phyloP scores from a whole-genome alignment of 1,284 basidiomycete genomes.

The Cryptococcus sp. region DNA sequence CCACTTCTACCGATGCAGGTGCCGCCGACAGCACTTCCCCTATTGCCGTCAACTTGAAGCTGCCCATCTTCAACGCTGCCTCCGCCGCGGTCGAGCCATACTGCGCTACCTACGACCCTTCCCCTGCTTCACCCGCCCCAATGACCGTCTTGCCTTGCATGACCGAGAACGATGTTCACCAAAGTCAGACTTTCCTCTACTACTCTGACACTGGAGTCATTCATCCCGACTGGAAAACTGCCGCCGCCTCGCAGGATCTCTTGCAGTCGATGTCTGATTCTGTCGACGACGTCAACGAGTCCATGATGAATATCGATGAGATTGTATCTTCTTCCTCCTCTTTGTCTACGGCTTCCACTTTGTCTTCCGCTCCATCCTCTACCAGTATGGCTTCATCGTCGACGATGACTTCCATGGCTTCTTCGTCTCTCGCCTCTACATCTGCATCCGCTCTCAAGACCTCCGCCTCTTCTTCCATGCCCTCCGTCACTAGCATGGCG shows the following conservation, averaged over 20 bases:
- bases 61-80: conserved; percentile 51
- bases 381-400: neutral
- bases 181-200: conserved; percentile 60
- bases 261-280: conserved; percentile 14
- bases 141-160: conserved; percentile 55
- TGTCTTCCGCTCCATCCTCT: too few relatives aligned
- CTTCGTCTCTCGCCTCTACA: neutral
- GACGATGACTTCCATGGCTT: neutral
- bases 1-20: conserved; percentile 14
- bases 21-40: conserved; percentile 22
- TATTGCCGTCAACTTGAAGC: conserved; percentile 51
- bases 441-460: neutral
- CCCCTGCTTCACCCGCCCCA: conserved; percentile 52
- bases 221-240: conserved; percentile 54
- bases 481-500: neutral
- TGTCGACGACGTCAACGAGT: conserved; percentile 14
- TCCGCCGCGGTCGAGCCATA: conserved; percentile 48
- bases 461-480: neutral
- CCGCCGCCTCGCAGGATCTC: conserved; percentile 13
- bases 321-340: too few relatives aligned
- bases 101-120: conserved; percentile 61
- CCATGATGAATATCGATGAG: neutral
- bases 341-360: too few relatives aligned
- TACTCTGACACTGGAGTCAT: conserved; percentile 53
- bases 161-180: conserved; percentile 37